Evolutionary conservation across 2,329 filamentous ascomycete species (phyloP), one percentile per base, ranked within the genome.

Genomic region (Lasiodiplodia theobromae): DNA sequence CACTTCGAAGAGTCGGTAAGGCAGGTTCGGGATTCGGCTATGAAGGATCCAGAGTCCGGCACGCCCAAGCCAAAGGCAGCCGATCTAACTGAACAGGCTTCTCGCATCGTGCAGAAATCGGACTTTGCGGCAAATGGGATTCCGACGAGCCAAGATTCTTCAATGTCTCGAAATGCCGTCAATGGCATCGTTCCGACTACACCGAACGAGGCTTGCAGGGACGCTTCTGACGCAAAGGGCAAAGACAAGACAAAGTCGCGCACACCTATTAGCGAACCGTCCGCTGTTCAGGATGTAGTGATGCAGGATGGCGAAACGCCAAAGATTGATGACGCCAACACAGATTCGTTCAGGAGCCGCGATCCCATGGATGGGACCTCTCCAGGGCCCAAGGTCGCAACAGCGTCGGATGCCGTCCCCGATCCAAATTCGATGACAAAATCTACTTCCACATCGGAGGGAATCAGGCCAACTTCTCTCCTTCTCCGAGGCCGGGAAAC

Each of bases 1-100:
- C 84, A 83, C 58, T 74, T 86, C 40, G 84, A 87, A 73, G 84
- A 86, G 72, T 64, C 60, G n/a, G 60, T 52, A 11, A 85, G 88
- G 58, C 84, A 86, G 73, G 78, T 79, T 47, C 80, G 77, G 49
- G 77, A 79, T 57, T 76, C 77, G 31, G 40, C 37, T n/a, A 34
- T 68, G 21, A 63, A 57, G 34, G 40, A 56, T 10, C 31, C 34
- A 14, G 34, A 64, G 5, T 4, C 25, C 8, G 53, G 21, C 23
- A 2, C n/a, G 8, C 10, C 62, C 25, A 37, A 40, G 16, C 28
- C 21, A 7, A 16, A 31, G 16, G 31, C 52, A 28, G 21, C 63
- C 14, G 49, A 53, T 53, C 53, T 60, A 11, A 54, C 47, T 6
- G 44, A 67, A 3, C 54, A 64, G 34, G 68, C 53, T 38, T 31